Base-by-base conservation (phyloP, 164 flowering plant genomes). In the Kingdonia uniflora region DNA sequence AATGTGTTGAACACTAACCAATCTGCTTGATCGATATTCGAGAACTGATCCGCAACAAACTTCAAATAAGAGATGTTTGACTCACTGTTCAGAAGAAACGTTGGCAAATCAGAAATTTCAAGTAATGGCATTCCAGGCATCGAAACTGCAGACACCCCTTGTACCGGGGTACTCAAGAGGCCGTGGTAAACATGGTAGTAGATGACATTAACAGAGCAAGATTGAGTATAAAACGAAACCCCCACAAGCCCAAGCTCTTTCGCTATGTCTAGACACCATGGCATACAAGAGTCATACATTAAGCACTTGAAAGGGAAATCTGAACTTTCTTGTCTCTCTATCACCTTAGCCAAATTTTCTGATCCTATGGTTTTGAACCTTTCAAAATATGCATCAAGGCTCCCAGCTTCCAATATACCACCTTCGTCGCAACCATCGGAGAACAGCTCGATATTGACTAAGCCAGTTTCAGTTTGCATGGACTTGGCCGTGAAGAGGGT, bases 1-100 rank as follows among this genome's bases (percentile, higher is more conserved):
- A 71, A 73, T 12, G 66, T 26, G 60, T 71, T 76, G 26, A 47
- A 44, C 11, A 76, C 51, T 29, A 73, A 22, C 59, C 69, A 70
- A 40, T 71, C 68, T 15, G 66, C 68, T 44, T 56, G 17, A 0
- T 63, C 52, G 14, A 69, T 2, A 41, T 62, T 69, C 0, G 59
- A 42, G 47, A 61, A 68, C 41, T 71, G 78, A 23, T 16, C 17
- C 20, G 58, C 4, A 2, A 65, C 33, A 0, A 61, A 0, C 2
- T 60, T 56, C 20, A 38, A 12, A 0, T 55, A 5, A 51, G 16
- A 26, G 0, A 65, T 65, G 19, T 60, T 53, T 0, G 55, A 17
- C 6, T 42, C 62, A 2, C 2, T 14, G 5, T 22, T 54, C 11
- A 19, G 11, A 11, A 58, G n/a, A 8, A 59, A 60, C 0, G 75